Evolutionary conservation across 441 rosid genomes (phyloP).

Genomic region (Codiaeum variegatum): DNA sequence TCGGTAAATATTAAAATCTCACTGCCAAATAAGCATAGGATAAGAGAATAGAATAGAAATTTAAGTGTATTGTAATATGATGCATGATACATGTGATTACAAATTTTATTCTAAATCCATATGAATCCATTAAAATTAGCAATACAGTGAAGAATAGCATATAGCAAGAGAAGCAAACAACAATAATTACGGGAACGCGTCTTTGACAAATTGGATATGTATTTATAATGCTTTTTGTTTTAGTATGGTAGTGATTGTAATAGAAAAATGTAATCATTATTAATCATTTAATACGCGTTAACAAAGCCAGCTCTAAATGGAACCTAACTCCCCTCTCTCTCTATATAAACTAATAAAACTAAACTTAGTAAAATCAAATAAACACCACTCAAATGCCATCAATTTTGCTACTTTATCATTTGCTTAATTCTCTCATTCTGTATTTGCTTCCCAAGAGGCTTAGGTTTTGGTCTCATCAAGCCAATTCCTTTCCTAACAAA

Average conservation of each 20-base stretch:
- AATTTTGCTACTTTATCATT: conserved; percentile 40
- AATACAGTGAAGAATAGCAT: too few species aligned
- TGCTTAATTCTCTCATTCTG: conserved; percentile 34
- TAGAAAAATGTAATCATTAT: too few species aligned
- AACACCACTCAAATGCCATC: conserved; percentile 21
- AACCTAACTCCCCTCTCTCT: neutral
- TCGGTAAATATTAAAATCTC: too few species aligned
- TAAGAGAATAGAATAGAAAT: too few species aligned
- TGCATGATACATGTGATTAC: too few species aligned
- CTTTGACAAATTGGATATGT: conserved; percentile 13
- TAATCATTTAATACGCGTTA: neutral
- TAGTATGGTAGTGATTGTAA: too few species aligned
- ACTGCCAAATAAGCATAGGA: too few species aligned
- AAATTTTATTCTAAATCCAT: too few species aligned
- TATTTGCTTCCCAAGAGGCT: conserved; percentile 46
- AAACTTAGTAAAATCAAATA: neutral
- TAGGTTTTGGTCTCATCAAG: conserved; percentile 27
- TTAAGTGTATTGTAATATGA: too few species aligned
- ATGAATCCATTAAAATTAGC: too few species aligned
- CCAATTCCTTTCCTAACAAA: neutral
- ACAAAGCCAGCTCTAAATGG: neutral
- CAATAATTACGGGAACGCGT: conserved; percentile 35
- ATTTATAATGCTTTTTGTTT: too few species aligned
- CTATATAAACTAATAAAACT: neutral
- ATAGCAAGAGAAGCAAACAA: conserved; percentile 1